Conservation (phyloP, 306 rosid genomes). For the Sechiopsis laciniata region DNA sequence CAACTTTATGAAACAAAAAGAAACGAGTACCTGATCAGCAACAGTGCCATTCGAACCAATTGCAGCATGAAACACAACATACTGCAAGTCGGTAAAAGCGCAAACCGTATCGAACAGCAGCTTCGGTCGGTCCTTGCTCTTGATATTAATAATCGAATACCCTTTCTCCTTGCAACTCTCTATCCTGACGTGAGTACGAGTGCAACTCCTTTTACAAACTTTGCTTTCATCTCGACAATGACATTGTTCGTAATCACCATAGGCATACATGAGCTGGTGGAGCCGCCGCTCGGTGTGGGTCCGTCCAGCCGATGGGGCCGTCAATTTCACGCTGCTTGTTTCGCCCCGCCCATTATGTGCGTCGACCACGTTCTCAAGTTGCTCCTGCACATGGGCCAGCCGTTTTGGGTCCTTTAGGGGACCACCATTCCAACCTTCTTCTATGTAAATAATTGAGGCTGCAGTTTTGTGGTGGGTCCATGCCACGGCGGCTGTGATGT, state of each 20-base stretch:
- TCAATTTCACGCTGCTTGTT: slow-evolving; percentile 49
- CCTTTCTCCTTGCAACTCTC: slow-evolving; percentile 56
- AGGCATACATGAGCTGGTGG: slow-evolving; percentile 72
- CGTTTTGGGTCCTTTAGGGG: slow-evolving; percentile 50
- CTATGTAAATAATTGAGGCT: slow-evolving; percentile 56
- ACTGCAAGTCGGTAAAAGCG: slow-evolving; percentile 63
- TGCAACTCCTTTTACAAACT: slow-evolving; percentile 49
- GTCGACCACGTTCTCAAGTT: slow-evolving; percentile 50
- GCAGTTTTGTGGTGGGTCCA: slow-evolving; percentile 70
- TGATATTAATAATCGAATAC: slow-evolving; percentile 59
- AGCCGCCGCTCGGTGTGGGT: slow-evolving; percentile 73
- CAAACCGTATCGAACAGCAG: slow-evolving; percentile 78
- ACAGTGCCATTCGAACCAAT: slow-evolving; percentile 52
- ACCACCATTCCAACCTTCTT: slow-evolving; percentile 48
- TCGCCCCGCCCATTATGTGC: slow-evolving; percentile 49
- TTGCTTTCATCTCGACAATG: slow-evolving; percentile 38
- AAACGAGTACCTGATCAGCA: slow-evolving; percentile 62
- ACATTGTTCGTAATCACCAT: slow-evolving; percentile 57
- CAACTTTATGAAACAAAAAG: background rate
- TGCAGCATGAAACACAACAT: slow-evolving; percentile 77
- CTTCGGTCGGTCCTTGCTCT: slow-evolving; percentile 66
- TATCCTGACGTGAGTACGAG: slow-evolving; percentile 59
- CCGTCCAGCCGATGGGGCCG: slow-evolving; percentile 33
- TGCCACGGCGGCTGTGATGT: slow-evolving; percentile 44
- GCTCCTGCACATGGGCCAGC: slow-evolving; percentile 47